Evolutionary conservation across 768 basidiomycete genomes (phyloP), one percentile per base, ranked within the genome.

Genomic region (Rhizopogon rudus): DNA sequence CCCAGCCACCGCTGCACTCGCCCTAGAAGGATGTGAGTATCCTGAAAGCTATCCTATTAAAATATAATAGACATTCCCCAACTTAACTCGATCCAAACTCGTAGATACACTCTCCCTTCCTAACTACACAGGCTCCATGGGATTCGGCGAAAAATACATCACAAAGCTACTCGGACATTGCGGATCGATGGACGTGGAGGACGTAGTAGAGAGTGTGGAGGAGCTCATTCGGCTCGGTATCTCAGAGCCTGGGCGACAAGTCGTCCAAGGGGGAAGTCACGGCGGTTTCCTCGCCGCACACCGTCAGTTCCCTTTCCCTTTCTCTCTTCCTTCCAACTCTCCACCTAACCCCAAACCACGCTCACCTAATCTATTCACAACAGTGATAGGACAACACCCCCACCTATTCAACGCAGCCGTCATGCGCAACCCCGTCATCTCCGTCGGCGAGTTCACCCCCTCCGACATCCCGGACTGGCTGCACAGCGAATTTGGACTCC

Each of bases 391-490:
- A 1, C 81, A 81, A 56, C 78, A 76, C 60, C 86, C 87, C 0
- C 74, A 78, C 16, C 66, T 81, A 39, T 89, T 86, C 64, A 78
- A 76, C 10, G 87, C 84, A 0, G 82, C 82, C 0, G 78, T 81
- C 25, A 63, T 88, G 45, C 79, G 84, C 41, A 91, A 90, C 62
- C 87, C 88, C 0, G 88, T 89, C 52, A 83, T 82, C 40, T 82
- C 82, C 3, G 74, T 73, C 0, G 83, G 83, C 10, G 81, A 84
- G 44, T 67, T 83, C 29, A 67, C 78, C 1, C 71, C 71, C 0
- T 80, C 79, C 1, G 88, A 90, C 57, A 88, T 91, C 41, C 79
- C 84, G 7, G 87, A 89, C 61, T 90, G 87, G 87, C 61, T 67
- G 1, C 73, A 63, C 77, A 74, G 57, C 69, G 81, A 64, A 58